Percentiles rank a stretch among this genome's conserved stretches.
Evolutionary conservation across 768 basidiomycete genomes (phyloP).

Genomic region (Lentinula raphanica): DNA sequence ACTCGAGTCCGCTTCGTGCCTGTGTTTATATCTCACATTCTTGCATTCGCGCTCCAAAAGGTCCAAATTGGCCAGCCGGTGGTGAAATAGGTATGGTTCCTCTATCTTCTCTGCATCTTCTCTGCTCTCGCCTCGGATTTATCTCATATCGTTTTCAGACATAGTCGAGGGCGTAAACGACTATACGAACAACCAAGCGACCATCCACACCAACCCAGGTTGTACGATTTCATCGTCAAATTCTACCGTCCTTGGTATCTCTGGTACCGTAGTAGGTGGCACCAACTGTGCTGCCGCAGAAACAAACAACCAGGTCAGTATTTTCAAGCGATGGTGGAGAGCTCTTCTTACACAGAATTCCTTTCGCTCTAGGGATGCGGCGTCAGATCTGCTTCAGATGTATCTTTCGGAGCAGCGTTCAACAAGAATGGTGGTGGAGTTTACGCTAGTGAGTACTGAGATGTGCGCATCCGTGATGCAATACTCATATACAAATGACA

Average conservation of each 20-base stretch:
- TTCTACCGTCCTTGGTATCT: conserved; percentile 44
- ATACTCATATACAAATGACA: conserved; percentile 3
- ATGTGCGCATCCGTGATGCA: neutral
- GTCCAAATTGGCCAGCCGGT: conserved; percentile 57
- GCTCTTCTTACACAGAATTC: neutral
- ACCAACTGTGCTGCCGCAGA: conserved; percentile 67
- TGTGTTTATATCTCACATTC: neutral
- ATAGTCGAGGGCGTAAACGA: conserved; percentile 81
- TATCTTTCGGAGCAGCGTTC: conserved; percentile 81
- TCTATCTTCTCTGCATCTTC: no score
- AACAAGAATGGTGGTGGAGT: conserved; percentile 84
- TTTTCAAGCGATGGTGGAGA: neutral
- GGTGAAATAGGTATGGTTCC: conserved; percentile 51
- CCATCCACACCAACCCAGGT: conserved; percentile 72
- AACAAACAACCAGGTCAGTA: conserved; percentile 50
- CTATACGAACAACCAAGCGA: conserved; percentile 68
- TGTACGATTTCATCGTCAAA: conserved; percentile 55
- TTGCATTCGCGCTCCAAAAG: conserved; percentile 16
- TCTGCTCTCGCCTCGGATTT: no score
- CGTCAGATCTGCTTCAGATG: conserved; percentile 50
- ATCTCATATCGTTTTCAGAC: conserved; percentile 30
- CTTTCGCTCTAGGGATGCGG: conserved; percentile 64
- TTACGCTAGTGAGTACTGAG: conserved; percentile 68
- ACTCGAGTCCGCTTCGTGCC: neutral
- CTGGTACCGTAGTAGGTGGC: conserved; percentile 61